Base-by-base conservation (phyloP, 305 asterid genomes). In the Nicotiana rustica region DNA sequence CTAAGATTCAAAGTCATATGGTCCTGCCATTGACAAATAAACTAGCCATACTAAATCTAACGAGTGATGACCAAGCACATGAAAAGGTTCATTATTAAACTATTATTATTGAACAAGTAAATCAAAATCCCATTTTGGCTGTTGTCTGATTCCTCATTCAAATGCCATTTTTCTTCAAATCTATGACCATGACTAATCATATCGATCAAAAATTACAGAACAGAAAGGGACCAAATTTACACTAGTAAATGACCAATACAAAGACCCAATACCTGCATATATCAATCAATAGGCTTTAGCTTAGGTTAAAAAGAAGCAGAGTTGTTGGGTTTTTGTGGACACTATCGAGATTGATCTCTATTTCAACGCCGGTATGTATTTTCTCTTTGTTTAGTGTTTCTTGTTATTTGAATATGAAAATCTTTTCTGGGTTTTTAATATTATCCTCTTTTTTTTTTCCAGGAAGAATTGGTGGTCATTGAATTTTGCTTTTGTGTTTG, bases 271-370 rank as follows among this genome's bases (percentile, higher is more conserved):
- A 73, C 12, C 18, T 14, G 15, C 15, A 1, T 6, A 4, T 55
- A 55, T 5, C 1, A 44, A 41, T 15, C 15, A 52, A 56, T 13
- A 56, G 61, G 19, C 19, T 56, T 56, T 56, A 56, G 10, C 77
- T 49, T 49, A 49, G 56, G 56, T 49, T 0, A 49, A 10, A 49
- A 49, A 36, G 57, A 12, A 49, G 57, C 59, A 52, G 49, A 69
- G 4, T 47, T 47, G 78, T 19, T 47, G 78, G 61, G 78, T 71
- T 71, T 71, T 71, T 71, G 78, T 71, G 79, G 25, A 73, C 10
- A 41, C 41, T 49, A 49, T 49, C 14, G 0, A 7, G 17, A 49
- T 73, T 73, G 2, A 49, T 73, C 64, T 49, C 41, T 25, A 21
- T 25, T 73, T 25, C 41, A 49, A 21, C 4, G 15, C 4, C 25